phyloP scores from a whole-genome alignment of 805 yeast species.

The Yarrowia bubula region DNA sequence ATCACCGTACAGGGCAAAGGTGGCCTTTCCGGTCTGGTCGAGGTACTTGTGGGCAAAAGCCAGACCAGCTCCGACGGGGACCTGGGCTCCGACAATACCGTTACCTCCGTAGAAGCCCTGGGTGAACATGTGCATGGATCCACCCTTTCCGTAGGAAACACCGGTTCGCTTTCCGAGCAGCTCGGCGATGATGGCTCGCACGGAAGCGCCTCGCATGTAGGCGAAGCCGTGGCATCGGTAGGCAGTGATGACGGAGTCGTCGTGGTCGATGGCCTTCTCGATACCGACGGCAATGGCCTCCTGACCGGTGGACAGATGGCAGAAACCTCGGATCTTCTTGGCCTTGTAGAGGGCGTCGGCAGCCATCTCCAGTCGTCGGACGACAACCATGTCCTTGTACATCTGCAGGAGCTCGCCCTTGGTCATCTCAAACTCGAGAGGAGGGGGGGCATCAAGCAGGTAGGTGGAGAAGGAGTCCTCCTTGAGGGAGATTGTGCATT shows the following conservation, averaged over 20 bases:
- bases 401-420: conserved; percentile 78
- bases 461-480: conserved; percentile 83
- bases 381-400: conserved; percentile 93
- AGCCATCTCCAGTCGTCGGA: conserved; percentile 96
- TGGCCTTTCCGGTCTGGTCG: conserved; percentile 62
- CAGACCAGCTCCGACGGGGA: conserved; percentile 95
- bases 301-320: conserved; percentile 97
- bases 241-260: conserved; percentile 91
- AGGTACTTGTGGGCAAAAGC: conserved; percentile 98
- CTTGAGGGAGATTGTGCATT: conserved; percentile 26
- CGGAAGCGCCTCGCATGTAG: conserved; percentile 92
- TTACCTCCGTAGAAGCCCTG: conserved; percentile 97
- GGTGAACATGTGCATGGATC: conserved; percentile 98
- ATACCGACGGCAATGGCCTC: conserved; percentile 99
- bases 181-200: conserved; percentile 87
- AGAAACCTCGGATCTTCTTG: conserved; percentile 97
- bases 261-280: conserved; percentile 82
- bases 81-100: conserved; percentile 99
- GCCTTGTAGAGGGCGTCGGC: conserved; percentile 98
- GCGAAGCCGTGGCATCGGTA: conserved; percentile 99
- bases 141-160: conserved; percentile 97
- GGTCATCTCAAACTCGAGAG: conserved; percentile 69
- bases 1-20: conserved; percentile 93
- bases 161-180: conserved; percentile 95
- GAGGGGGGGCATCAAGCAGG: conserved; percentile 70